These are phyloP conservation scores for Cercospora berteroae DNA, from an alignment of 2,329 filamentous ascomycete species.

Conservation along the genomic window DNA sequence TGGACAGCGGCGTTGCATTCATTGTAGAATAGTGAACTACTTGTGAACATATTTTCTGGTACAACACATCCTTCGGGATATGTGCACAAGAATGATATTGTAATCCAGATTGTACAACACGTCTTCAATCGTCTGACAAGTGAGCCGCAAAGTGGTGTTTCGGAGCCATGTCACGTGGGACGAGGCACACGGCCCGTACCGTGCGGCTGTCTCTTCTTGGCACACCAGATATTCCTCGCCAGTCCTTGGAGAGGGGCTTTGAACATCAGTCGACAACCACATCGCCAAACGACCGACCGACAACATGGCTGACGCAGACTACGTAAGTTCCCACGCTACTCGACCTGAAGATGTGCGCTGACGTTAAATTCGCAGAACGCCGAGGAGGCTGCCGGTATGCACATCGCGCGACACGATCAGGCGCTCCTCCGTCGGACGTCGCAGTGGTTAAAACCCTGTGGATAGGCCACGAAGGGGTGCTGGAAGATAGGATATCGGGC, in stretches of 20 bases:
- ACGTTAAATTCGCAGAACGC: conserved; percentile 65
- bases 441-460: conserved; percentile 42
- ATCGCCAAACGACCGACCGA: conserved; percentile 45
- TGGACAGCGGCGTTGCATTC: background rate
- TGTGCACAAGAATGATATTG: background rate
- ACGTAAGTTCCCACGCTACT: conserved; percentile 63
- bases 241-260: background rate
- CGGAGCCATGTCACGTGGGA: background rate
- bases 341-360: conserved; percentile 6
- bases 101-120: background rate
- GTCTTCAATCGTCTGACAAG: background rate
- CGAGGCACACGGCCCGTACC: background rate
- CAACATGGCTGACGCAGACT: conserved; percentile 81
- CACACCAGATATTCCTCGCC: conserved; percentile 4
- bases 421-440: conserved; percentile 30
- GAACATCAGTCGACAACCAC: conserved; percentile 29
- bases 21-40: background rate
- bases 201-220: background rate
- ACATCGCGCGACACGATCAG: conserved; percentile 24
- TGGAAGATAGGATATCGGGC: conserved; percentile 40
- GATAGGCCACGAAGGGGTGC: conserved; percentile 43
- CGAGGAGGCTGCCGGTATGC: conserved; percentile 84
- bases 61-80: background rate
- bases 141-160: background rate
- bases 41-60: background rate